Evolutionary conservation across 371 early-diverging fungal genomes (phyloP), one percentile per base, ranked within the genome.

Genomic region (Smittium culicis): DNA sequence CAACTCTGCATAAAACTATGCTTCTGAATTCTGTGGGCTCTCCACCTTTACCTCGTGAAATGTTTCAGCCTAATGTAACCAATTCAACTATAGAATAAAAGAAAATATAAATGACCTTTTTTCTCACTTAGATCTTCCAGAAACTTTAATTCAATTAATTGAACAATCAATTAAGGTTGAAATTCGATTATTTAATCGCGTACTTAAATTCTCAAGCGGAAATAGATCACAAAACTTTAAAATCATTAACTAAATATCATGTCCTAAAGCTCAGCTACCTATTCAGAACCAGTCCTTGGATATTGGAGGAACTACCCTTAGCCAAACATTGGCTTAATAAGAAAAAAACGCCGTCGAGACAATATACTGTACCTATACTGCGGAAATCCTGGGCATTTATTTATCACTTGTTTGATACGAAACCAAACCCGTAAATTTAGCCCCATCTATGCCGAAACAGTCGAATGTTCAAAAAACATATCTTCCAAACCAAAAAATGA

Each of bases 331-430:
- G 2, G 32, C 63, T 5, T 5, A 20, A 11, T 14, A 63, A 32
- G 63, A 63, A 33, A 63, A n/a, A 63, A 63, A 33, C 63, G 63
- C n/a, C n/a, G 63, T n/a, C 33, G n/a, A 2, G 33, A 63, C 5
- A 63, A 63, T 11, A 32, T 11, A 25, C n/a, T 63, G n/a, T 63
- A 33, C 33, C 32, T 63, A n/a, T 63, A 63, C 63, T 63, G 63
- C 32, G 63, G 63, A 3, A 32, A 32, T 63, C 5, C n/a, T n/a
- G 63, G 63, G 5, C 63, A 63, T 63, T 3, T 30, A 2, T n/a
- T 63, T 35, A 63, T 2, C 2, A 33, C n/a, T 11, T 63, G 63
- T 63, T 33, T 33, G 17, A 5, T 29, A 5, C 5, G n/a, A 11
- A 14, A 14, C n/a, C 60, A 29, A 32, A 59, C 5, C 60, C 27